Evolutionary conservation across 768 basidiomycete genomes (phyloP).

Genomic region (Galerina sulciceps): DNA sequence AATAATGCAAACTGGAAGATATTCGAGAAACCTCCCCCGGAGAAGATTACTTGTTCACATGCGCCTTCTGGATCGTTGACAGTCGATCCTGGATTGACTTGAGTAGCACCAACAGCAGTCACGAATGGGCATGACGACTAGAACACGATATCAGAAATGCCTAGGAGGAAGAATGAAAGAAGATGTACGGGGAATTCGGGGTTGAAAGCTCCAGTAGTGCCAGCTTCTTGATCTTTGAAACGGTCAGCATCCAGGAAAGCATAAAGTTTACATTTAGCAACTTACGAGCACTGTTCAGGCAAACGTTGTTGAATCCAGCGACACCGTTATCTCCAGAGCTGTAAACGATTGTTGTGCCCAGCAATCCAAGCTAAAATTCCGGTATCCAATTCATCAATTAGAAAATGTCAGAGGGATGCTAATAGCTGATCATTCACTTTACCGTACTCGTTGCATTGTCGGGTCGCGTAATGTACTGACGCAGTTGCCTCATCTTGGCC

Average conservation of each 20-base stretch:
- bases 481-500: conserved; percentile 37
- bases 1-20: conserved; percentile 29
- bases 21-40: conserved; percentile 57
- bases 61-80: conserved; percentile 49
- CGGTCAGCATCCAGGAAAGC: not conserved
- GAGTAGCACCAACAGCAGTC: conserved; percentile 57
- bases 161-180: not conserved
- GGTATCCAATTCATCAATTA: conserved; percentile 13
- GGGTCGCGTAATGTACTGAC: conserved; percentile 31
- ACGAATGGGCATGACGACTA: conserved; percentile 51
- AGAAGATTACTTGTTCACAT: conserved; percentile 49
- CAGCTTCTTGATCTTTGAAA: conserved; percentile 23
- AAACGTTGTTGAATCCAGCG: conserved; percentile 36
- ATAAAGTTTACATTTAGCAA: not conserved
- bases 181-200: conserved; percentile 28
- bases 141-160: not conserved
- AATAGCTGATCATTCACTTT: conserved; percentile 14
- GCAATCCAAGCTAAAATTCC: conserved; percentile 31
- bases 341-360: conserved; percentile 42
- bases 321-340: conserved; percentile 41
- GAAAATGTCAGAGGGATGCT: conserved; percentile 11
- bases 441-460: conserved; percentile 41
- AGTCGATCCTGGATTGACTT: conserved; percentile 46
- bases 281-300: conserved; percentile 47
- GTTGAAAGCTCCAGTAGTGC: conserved; percentile 24